Percentiles rank a stretch among this genome's conserved stretches.
Evolutionary conservation across 1,139 yeast genomes (phyloP).

Genomic region (Diutina ranongensis): DNA sequence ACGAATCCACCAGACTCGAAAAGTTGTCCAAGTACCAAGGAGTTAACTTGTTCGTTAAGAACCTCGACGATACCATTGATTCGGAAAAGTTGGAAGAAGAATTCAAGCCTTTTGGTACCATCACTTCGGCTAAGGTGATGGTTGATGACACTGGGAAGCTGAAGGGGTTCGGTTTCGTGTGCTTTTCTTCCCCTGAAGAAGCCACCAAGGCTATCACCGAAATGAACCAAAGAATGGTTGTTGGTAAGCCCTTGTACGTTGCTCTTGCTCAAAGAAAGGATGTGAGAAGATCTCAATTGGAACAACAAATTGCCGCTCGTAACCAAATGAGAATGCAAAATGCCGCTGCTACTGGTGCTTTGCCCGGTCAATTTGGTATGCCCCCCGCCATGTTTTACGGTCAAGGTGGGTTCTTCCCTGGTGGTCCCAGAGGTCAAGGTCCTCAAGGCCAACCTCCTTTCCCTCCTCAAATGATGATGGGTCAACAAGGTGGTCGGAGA

Average conservation of each 20-base stretch:
- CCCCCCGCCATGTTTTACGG: slow-evolving; percentile 84
- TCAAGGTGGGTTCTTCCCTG: slow-evolving; percentile 74
- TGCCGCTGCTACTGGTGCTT: slow-evolving; percentile 76
- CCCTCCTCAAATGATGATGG: slow-evolving; percentile 86
- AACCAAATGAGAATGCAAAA: slow-evolving; percentile 98
- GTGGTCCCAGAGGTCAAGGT: slow-evolving; percentile 53
- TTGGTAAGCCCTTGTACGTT: slow-evolving; percentile 94
- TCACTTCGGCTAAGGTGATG: slow-evolving; percentile 96
- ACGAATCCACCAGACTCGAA: slow-evolving; percentile 88
- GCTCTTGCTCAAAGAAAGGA: slow-evolving; percentile 99
- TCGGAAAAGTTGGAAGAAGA: slow-evolving; percentile 89
- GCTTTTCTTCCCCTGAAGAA: slow-evolving; percentile 97
- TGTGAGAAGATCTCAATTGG: slow-evolving; percentile 93
- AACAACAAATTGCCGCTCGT: slow-evolving; percentile 97
- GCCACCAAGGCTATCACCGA: slow-evolving; percentile 98
- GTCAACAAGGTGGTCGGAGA: slow-evolving; percentile 28
- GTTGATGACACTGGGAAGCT: slow-evolving; percentile 90
- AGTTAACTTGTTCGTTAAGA: slow-evolving; percentile 92
- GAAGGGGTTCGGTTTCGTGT: slow-evolving; percentile 97
- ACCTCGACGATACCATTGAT: slow-evolving; percentile 87
- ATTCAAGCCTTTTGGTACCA: slow-evolving; percentile 86
- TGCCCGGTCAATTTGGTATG: slow-evolving; percentile 83
- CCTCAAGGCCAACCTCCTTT: slow-evolving; percentile 32
- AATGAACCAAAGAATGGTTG: slow-evolving; percentile 96
- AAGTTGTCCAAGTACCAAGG: slow-evolving; percentile 94